Conservation (phyloP, 2,329 filamentous ascomycete genomes). For the Ophiostoma tasmaniense region DNA sequence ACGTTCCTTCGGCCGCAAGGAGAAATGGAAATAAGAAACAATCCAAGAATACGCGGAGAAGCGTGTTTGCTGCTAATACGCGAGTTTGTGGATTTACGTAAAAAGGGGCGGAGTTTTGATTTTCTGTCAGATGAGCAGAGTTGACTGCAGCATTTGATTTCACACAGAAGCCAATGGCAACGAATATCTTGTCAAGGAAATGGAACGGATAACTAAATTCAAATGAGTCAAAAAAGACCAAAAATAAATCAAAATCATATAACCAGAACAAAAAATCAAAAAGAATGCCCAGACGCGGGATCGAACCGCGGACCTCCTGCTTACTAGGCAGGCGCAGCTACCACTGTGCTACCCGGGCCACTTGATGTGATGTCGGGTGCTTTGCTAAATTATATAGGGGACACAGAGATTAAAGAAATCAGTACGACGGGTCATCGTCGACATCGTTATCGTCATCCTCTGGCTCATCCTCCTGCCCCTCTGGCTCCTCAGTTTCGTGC, state of each 20-base stretch:
- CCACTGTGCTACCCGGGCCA: constrained; percentile 8
- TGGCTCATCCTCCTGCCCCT: neutral
- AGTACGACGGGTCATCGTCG: neutral
- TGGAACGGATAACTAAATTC: too few species aligned
- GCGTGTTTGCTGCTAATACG: neutral
- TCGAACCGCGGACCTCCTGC: constrained; percentile 9
- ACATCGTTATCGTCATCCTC: neutral
- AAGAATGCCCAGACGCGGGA: constrained; percentile 8
- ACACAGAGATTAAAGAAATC: neutral
- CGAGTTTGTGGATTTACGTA: neutral
- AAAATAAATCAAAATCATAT: neutral
- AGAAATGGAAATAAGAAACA: neutral
- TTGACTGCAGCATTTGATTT: too few species aligned
- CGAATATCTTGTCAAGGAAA: too few species aligned
- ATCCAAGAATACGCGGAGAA: neutral
- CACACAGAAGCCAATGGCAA: too few species aligned
- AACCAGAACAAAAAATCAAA: neutral
- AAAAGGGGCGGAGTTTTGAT: neutral
- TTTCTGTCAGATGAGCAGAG: neutral
- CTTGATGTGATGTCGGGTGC: neutral
- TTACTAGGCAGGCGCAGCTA: constrained; percentile 9
- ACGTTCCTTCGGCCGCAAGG: neutral
- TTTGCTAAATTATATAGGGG: neutral
- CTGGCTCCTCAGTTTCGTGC: neutral
- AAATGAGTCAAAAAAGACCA: neutral